Conservation (phyloP, 805 yeast species). For the Zygoascus bituminiphila region DNA sequence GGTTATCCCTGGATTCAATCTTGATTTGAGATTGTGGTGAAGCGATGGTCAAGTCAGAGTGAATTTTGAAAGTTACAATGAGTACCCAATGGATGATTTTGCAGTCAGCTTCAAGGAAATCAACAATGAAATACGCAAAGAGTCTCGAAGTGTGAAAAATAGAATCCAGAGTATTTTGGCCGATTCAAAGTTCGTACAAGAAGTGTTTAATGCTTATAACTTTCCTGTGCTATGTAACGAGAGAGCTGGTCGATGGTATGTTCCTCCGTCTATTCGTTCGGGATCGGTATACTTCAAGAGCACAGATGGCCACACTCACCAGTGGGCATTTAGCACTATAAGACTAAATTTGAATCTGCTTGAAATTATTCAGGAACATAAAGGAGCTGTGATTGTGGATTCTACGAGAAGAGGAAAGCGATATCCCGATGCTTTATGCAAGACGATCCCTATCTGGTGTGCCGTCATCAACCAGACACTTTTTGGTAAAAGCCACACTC, state of each 20-base stretch:
- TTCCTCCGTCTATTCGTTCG: slow-evolving; percentile 34
- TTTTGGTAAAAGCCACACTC: slow-evolving; percentile 32
- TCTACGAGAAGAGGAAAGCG: slow-evolving; percentile 79
- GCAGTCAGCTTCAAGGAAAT: slow-evolving; percentile 1
- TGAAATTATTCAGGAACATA: slow-evolving; percentile 33
- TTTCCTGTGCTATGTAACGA: slow-evolving; percentile 55
- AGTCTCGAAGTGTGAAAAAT: slow-evolving; percentile 44
- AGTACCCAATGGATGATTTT: not conserved
- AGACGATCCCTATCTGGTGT: slow-evolving; percentile 90
- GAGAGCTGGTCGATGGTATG: slow-evolving; percentile 84
- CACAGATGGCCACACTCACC: slow-evolving; percentile 80
- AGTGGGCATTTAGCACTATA: slow-evolving; percentile 72
- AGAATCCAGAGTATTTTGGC: slow-evolving; percentile 63
- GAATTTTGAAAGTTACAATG: too few species aligned
- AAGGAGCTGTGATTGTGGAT: slow-evolving; percentile 61
- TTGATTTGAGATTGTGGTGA: too few species aligned
- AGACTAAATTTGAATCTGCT: slow-evolving; percentile 69
- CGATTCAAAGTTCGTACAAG: slow-evolving; percentile 47
- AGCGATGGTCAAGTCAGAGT: too few species aligned
- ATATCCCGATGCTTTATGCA: slow-evolving; percentile 80
- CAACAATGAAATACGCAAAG: slow-evolving; percentile 40
- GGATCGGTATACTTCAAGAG: slow-evolving; percentile 73
- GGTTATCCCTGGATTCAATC: too few species aligned
- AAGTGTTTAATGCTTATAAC: slow-evolving; percentile 31
- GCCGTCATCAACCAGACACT: slow-evolving; percentile 58